Percentiles rank a stretch among this genome's conserved stretches.
These are phyloP conservation scores for Zea mays DNA, from an alignment of 176 grass and related monocot genomes.

Conservation along the genomic window Zm-B73-REFERENCE-NAM-5.0 NC_050100.1:209019501-209020000, in stretches of 20 bases:
- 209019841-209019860: no score
- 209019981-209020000: background rate
- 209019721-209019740: background rate
- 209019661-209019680: no score
- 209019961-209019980: background rate
- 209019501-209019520: conserved; percentile 81
- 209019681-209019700: background rate
- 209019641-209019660: no score
- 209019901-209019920: no score
- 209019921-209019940: no score
- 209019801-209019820: no score
- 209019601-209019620: background rate
- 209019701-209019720: background rate
- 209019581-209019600: background rate
- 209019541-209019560: background rate
- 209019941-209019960: no score
- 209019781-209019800: no score
- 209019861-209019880: no score
- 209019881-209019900: no score
- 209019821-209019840: no score
- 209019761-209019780: background rate
- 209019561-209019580: background rate
- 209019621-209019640: no score
- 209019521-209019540: conserved; percentile 48
- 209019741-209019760: background rate